Evolutionary conservation across 345 rosid species (phyloP), one percentile per base, ranked within the genome.

Genomic region (Moricandia moricandioides): DNA sequence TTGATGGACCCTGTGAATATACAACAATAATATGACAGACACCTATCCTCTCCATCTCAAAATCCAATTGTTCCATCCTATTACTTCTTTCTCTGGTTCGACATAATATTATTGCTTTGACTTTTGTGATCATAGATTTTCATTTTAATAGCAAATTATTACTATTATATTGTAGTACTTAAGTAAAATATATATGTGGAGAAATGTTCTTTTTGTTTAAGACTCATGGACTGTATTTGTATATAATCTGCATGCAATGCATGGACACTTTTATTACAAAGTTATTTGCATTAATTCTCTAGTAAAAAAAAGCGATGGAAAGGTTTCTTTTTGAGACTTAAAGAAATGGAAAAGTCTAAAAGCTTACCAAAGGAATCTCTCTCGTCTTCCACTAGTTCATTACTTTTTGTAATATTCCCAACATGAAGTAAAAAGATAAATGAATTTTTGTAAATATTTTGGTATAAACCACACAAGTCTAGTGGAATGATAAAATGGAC

Each of bases 351-450:
- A 7, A 7, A 6, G 3, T 29, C 35, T 37, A 27, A 69, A 69
- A 39, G 70, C 47, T 75, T 52, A 27, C 7, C 58, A 62, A 62
- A 8, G 58, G 65, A 62, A 69, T 76, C 79, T 69, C 65, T 69
- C 74, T 69, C 70, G 57, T 69, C 64, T 61, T 52, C 74, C 74
- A 68, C 69, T 62, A 6, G 4, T 39, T 43, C 39, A 7, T 24
- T 8, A 1, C 5, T 49, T 56, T 62, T 37, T 56, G 51, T 64
- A 14, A 37, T 59, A 30, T 4, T 24, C 34, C 17, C 17, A 18
- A 18, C 30, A 34, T 9, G 35, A 21, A 55, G 26, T 35, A n/a
- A 16, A 49, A 6, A 10, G 16, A 49, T 13, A 45, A 9, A 7
- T 49, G 56, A 4, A 13, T 24, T 35, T 43, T 39, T 29, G 31